A percentile compares a stretch with the other conserved stretches of the same genome.
Conservation (phyloP, 306 rosid genomes). For the Datisca glomerata region DNA sequence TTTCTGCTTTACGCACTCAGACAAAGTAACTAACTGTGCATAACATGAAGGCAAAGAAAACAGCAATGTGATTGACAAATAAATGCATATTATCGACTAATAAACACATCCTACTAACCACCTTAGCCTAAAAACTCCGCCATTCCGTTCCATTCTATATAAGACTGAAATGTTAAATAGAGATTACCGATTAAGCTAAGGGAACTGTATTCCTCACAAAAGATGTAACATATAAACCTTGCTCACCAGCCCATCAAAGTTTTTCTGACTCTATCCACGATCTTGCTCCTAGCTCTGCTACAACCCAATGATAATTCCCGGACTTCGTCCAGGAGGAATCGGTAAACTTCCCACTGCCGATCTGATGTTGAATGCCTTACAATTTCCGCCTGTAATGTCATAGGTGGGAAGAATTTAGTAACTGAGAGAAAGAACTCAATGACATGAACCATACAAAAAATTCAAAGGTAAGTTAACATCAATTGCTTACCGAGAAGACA, state of each 20-base stretch:
- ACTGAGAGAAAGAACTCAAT: neutral
- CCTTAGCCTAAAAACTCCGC: too few relatives aligned
- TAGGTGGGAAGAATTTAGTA: neutral
- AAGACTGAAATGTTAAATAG: too few relatives aligned
- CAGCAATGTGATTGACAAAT: too few relatives aligned
- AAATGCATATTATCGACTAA: too few relatives aligned
- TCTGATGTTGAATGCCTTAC: conserved; percentile 57
- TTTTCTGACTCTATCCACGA: conserved; percentile 67
- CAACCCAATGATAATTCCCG: conserved; percentile 44
- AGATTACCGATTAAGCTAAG: too few relatives aligned
- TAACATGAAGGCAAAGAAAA: too few relatives aligned
- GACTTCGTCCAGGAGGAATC: conserved; percentile 65
- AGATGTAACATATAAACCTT: too few relatives aligned
- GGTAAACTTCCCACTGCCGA: conserved; percentile 85
- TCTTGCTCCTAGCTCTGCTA: conserved; percentile 46
- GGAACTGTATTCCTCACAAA: too few relatives aligned
- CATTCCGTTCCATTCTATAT: too few relatives aligned
- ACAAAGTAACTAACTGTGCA: too few relatives aligned
- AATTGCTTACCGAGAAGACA: conserved; percentile 50
- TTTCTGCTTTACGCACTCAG: too few relatives aligned
- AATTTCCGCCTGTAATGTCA: conserved; percentile 54
- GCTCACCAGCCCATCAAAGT: conserved; percentile 80
- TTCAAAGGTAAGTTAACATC: conserved; percentile 2
- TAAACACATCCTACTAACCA: too few relatives aligned
- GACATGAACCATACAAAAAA: conserved; percentile 2